phyloP scores from a whole-genome alignment of 2,329 filamentous ascomycete genomes.

The Monilinia laxa region DNA sequence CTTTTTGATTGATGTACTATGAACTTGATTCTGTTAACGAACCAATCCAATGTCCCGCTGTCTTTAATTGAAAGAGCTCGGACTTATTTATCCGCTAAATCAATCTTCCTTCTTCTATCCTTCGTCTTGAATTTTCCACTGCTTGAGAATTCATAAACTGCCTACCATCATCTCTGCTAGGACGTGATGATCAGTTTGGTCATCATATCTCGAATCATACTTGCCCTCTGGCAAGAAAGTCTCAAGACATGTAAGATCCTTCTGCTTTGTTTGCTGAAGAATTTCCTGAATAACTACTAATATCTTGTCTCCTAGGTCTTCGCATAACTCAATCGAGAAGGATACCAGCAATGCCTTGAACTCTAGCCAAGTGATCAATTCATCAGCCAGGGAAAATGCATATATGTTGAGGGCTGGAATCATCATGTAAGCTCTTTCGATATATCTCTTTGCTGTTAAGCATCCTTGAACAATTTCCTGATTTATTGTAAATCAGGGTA shows the following conservation, averaged over 20 bases:
- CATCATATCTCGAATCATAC: background rate
- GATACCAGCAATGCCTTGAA: background rate
- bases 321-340: background rate
- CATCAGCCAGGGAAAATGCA: background rate
- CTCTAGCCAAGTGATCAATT: background rate
- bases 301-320: background rate
- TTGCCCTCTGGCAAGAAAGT: background rate
- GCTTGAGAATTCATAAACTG: background rate
- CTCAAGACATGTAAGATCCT: background rate
- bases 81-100: background rate
- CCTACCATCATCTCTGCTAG: background rate
- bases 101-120: background rate
- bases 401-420: background rate
- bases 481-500: background rate
- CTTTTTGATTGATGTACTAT: background rate
- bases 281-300: background rate
- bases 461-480: background rate
- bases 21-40: background rate
- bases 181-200: background rate
- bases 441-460: background rate
- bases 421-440: background rate
- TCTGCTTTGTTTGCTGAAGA: background rate
- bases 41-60: background rate
- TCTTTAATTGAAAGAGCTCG: background rate
- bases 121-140: no score